Evolutionary conservation across 257 asterid species (phyloP).

Genomic region (Lycium ferocissimum): DNA sequence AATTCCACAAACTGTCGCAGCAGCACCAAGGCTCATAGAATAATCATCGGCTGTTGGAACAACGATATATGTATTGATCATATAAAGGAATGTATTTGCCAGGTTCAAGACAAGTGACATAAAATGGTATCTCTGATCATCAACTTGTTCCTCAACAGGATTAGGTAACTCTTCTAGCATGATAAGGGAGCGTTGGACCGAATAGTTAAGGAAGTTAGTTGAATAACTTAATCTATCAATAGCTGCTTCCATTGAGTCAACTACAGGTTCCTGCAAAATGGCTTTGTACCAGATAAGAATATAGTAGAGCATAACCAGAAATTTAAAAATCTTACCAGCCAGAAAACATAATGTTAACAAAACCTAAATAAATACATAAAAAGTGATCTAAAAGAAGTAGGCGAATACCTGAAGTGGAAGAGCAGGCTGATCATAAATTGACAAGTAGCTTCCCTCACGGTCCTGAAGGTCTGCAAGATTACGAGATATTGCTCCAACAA

Average conservation of each 20-base stretch:
- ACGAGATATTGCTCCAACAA: conserved; percentile 97
- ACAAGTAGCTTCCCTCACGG: conserved; percentile 94
- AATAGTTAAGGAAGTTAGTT: conserved; percentile 81
- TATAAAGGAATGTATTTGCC: conserved; percentile 94
- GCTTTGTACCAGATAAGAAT: conserved; percentile 33
- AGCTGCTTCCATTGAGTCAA: conserved; percentile 81
- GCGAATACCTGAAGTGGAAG: conserved; percentile 72
- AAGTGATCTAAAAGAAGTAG: conserved; percentile 6
- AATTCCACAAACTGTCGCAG: conserved; percentile 95
- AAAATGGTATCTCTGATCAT: conserved; percentile 85
- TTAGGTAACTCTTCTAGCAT: conserved; percentile 92
- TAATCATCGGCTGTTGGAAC: conserved; percentile 99
- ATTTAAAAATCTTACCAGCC: not conserved
- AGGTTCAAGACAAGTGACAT: conserved; percentile 88
- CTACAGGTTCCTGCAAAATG: conserved; percentile 78
- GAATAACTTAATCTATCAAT: conserved; percentile 83
- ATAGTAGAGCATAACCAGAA: conserved; percentile 18
- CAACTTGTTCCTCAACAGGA: conserved; percentile 62
- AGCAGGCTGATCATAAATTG: conserved; percentile 89
- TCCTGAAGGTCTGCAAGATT: conserved; percentile 96
- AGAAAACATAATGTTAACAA: not conserved
- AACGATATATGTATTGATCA: conserved; percentile 94
- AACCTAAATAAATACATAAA: conserved; percentile 15
- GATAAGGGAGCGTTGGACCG: conserved; percentile 97
- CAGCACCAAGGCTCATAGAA: conserved; percentile 95